Conservation (phyloP, 208 protist species). For the Acanthamoeba sp. region DNA sequence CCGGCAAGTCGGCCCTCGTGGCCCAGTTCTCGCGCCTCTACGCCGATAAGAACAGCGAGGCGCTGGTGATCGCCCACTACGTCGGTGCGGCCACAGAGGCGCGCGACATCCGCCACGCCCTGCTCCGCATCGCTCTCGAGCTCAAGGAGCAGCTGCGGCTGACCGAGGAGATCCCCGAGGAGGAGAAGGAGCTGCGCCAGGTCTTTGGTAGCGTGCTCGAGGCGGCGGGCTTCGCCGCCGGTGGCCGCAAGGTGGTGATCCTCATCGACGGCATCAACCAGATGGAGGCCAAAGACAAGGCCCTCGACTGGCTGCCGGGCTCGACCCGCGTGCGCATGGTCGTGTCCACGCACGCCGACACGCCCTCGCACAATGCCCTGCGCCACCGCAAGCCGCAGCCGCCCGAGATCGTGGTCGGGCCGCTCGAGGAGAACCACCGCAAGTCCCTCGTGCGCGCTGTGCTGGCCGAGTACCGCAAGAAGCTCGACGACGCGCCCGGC, state of each 20-base stretch:
- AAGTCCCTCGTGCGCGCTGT: slow-evolving; percentile 67
- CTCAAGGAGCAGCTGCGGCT: slow-evolving; percentile 14
- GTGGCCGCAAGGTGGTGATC: slow-evolving; percentile 66
- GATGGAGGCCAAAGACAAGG: slow-evolving; percentile 70
- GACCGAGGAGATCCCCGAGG: slow-evolving; percentile 64
- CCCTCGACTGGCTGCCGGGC: slow-evolving; percentile 84
- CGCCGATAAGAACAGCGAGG: slow-evolving; percentile 4
- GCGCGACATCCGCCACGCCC: slow-evolving; percentile 59
- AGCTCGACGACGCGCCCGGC: slow-evolving; percentile 81
- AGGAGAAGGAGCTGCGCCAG: slow-evolving; percentile 60
- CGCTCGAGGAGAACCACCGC: slow-evolving; percentile 74
- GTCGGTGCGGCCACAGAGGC: slow-evolving; percentile 57
- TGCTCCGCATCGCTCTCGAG: slow-evolving; percentile 73
- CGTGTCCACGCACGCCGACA: slow-evolving; percentile 49
- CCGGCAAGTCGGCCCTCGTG: slow-evolving; percentile 82
- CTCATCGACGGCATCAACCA: slow-evolving; percentile 79
- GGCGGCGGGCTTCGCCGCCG: slow-evolving; percentile 15
- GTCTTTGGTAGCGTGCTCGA: slow-evolving; percentile 59
- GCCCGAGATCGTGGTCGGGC: slow-evolving; percentile 59
- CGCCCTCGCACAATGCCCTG: slow-evolving; percentile 73
- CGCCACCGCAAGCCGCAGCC: slow-evolving; percentile 62
- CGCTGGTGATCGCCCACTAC: slow-evolving; percentile 70
- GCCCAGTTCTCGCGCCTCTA: slow-evolving; percentile 73
- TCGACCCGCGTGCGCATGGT: slow-evolving; percentile 70
- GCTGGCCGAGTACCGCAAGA: slow-evolving; percentile 83